Base-by-base conservation (phyloP, 495 filamentous ascomycete species). In the Xylaria acuta region DNA sequence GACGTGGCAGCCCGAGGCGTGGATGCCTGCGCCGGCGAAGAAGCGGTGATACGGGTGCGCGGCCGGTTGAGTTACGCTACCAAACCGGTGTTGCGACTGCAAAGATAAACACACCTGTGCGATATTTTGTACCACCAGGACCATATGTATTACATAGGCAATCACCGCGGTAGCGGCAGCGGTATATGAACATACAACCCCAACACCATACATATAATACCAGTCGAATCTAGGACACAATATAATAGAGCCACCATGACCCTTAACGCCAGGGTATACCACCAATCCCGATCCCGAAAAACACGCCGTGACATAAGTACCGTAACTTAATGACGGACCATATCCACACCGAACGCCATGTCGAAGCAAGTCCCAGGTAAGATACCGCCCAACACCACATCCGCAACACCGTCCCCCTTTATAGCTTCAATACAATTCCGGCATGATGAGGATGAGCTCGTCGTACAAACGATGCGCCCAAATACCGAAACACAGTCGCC, bases 1-100 rank as follows among this genome's bases (percentile, higher is more conserved):
- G 75, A 85, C 85, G 5, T 97, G 92, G 92, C 92, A 95, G 81
- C 94, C 94, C 0, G 80, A 91, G 65, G 82, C 86, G 6, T 97
- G 94, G 94, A 83, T 80, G 3, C 92, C 91, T 40, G 71, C 82
- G 62, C 51, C 78, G 56, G 72, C 77, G 1, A 76, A 67, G 72
- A 79, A 78, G 76, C 81, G 78, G 68, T 75, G 73, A 47, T 14
- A 18, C 32, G n/a, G 9, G 38, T 5, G 20, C 16, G 8, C 16
- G 8, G 16, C 32, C 30, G n/a, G 56, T 59, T 7, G 7, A 22
- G 30, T n/a, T 38, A 59, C 32, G 5, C 32, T 20, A 38, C 16
- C 2, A 11, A 38, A 14, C 30, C 11, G 58, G 5, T 38, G 34
- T 22, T 22, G 34, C 20, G 7, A 60, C 8, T 38, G n/a, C 22